Conservation (phyloP, 2,329 filamentous ascomycete genomes). For the Hypoxylon sp. region DNA sequence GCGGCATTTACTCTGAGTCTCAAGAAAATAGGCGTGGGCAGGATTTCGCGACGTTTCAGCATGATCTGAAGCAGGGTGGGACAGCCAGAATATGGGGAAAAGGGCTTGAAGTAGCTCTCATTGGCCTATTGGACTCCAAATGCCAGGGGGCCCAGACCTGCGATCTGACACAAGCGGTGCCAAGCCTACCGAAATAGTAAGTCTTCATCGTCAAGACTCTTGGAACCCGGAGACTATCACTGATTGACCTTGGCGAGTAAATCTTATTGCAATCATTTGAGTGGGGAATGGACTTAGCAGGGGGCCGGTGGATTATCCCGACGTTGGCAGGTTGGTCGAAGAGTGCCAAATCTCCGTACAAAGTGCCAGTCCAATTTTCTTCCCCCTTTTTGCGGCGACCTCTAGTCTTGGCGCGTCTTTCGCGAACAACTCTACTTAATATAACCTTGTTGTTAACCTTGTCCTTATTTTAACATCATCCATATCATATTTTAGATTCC, state of each 20-base stretch:
- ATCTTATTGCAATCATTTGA: conserved; percentile 33
- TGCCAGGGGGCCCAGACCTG: conserved; percentile 12
- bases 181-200: conserved; percentile 30
- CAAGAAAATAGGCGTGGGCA: conserved; percentile 24
- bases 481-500: conserved; percentile 5
- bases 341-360: conserved; percentile 18
- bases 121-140: conserved; percentile 24
- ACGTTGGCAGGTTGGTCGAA: conserved; percentile 20
- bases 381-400: conserved; percentile 16
- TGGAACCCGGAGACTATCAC: conserved; percentile 19
- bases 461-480: conserved; percentile 12
- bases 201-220: conserved; percentile 17
- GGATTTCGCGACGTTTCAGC: conserved; percentile 46
- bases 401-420: conserved; percentile 37
- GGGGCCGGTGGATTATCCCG: conserved; percentile 11
- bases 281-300: conserved; percentile 20
- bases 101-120: conserved; percentile 20
- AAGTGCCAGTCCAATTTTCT: conserved; percentile 19
- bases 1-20: conserved; percentile 26
- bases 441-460: conserved; percentile 18
- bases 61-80: conserved; percentile 42
- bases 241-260: conserved; percentile 27
- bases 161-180: conserved; percentile 36
- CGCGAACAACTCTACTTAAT: conserved; percentile 19
- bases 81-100: conserved; percentile 40